A percentile compares a stretch with the other conserved stretches of the same genome.
Conservation (phyloP, 176 grass and related monocot species). For the Eragrostis nindensis region DNA sequence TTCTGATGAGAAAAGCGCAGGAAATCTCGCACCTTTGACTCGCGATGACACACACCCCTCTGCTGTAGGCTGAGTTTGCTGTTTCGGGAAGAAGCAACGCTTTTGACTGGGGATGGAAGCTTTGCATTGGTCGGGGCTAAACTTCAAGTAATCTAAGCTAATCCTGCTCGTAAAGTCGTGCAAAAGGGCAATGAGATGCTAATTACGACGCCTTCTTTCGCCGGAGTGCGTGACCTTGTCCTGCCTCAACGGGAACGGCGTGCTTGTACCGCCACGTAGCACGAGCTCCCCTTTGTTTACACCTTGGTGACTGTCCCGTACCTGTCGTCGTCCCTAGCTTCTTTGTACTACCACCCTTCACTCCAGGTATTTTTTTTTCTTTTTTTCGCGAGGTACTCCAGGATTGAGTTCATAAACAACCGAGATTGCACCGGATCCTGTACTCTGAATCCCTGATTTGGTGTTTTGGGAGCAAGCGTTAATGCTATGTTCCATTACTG, state of each 20-base stretch:
- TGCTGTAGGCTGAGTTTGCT: neutral
- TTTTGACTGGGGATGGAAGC: neutral
- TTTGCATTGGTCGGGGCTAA: neutral
- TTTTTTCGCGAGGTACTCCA: neutral
- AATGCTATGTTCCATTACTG: no score
- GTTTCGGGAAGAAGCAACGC: neutral
- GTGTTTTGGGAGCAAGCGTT: no score
- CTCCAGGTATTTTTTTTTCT: neutral
- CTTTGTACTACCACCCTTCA: neutral
- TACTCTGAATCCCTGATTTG: no score
- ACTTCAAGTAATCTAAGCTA: neutral
- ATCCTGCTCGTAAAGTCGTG: constrained; percentile 9
- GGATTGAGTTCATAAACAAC: no score
- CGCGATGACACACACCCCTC: no score
- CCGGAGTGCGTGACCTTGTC: neutral
- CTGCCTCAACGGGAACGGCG: neutral
- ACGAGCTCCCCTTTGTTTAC: neutral
- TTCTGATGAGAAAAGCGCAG: neutral
- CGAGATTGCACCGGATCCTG: no score
- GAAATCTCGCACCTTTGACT: no score
- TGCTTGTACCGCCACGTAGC: neutral
- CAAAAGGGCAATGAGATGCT: constrained; percentile 36
- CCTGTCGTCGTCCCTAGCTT: neutral
- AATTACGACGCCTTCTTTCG: constrained; percentile 6
- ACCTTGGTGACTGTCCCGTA: no score